Base-by-base conservation (phyloP, 2,329 filamentous ascomycete species). In the Colletotrichum kahawae region DNA sequence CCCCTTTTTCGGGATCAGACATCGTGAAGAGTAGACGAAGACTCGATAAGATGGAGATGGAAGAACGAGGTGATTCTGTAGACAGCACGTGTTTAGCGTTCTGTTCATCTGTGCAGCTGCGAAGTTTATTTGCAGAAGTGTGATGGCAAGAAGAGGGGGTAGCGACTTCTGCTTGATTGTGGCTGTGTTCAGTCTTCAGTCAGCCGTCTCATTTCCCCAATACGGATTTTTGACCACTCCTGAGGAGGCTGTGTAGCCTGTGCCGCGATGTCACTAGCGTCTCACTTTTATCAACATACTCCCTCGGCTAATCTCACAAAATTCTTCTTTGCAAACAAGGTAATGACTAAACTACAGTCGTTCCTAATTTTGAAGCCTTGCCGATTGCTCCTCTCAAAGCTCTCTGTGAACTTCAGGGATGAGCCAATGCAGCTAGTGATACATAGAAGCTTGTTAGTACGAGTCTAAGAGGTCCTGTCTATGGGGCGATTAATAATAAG, bases 21-120 rank as follows among this genome's bases (percentile, higher is more conserved):
- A 57, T 57, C 27, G 54, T 12, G 43, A 51, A 4, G 43, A 21
- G 43, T n/a, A 48, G 38, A 48, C 38, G 18, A 48, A 48, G 38
- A 9, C 38, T 48, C 38, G 9, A 48, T n/a, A 1, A 7, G 38
- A 48, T 51, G 43, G 10, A 51, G 13, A 13, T n/a, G 33, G 12
- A 51, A 51, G 43, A 7, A n/a, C n/a, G 7, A 4, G 10, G n/a
- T 4, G 13, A 51, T 7, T 13, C 1, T 24, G n/a, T 51, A n/a
- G n/a, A 7, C n/a, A 21, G 21, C 4, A 7, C 13, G 12, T 21
- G 43, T 51, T 13, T 24, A n/a, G 21, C 7, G 21, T 51, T 21
- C 43, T 12, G 5, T 51, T 51, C 0, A 0, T 51, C 21, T 21
- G 43, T 7, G 4, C 12, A 1, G n/a, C n/a, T 21, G 43, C 4